Base-by-base conservation (phyloP, 805 yeast genomes). In the Hanseniaspora hatyaiensis region DNA sequence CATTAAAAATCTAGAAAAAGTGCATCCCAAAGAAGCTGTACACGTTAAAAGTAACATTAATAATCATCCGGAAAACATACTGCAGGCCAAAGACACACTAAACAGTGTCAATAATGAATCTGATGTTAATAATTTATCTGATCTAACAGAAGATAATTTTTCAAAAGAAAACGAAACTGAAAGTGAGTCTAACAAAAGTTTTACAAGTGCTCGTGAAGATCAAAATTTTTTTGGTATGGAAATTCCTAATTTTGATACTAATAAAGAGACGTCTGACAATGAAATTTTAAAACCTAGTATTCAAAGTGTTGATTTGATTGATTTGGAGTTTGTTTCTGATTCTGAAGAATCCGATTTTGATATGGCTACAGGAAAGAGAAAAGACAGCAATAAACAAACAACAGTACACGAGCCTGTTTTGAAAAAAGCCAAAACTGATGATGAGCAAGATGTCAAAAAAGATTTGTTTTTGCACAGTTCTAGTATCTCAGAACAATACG, bases 331-430 rank as follows among this genome's bases (percentile, higher is more conserved):
- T 26, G 29, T 26, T 26, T 8, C 29, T 26, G 29, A 26, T 26
- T 26, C 29, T 26, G 29, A 26, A 26, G 37, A 40, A 30, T 40
- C 31, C 22, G 45, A 40, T 20, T 40, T n/a, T 28, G 43, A 40
- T 31, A 29, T 30, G 43, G 34, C 18, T n/a, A 30, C 43, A 2
- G 43, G 34, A n/a, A 40, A 40, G 22, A 40, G 43, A 28, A 40
- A 31, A 16, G 22, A 23, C 6, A 3, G 12, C 13, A 40, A 16
- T 24, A 31, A 11, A 18, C n/a, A 18, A 4, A 16, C 37, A 22
- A 22, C 23, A 3, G 15, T n/a, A 5, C 16, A 19, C 15, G 37
- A 32, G 20, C 28, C 45, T 23, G 37, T 9, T 4, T 15, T 18
- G 13, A 40, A 29, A n/a, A 38, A 38, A 8, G 16, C 4, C 3